Conservation (phyloP, 345 rosid species). For the Hypericum androsaemum region DNA sequence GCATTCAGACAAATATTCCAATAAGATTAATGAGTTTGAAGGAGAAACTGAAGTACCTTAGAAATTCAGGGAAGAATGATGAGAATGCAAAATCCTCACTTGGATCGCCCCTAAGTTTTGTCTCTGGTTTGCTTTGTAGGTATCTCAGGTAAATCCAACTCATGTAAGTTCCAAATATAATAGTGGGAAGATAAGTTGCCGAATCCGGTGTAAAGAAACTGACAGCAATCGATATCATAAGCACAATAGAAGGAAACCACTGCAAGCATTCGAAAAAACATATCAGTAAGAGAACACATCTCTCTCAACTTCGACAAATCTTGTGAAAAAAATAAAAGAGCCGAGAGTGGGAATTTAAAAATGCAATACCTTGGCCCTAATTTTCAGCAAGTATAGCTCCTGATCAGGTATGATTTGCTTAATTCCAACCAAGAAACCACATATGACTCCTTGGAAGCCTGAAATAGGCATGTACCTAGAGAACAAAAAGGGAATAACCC, state of each 20-base stretch:
- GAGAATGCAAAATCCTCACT: constrained; percentile 93
- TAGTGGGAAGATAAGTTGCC: constrained; percentile 72
- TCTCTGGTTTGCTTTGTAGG: constrained; percentile 73
- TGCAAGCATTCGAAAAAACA: constrained; percentile 30
- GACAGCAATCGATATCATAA: constrained; percentile 50
- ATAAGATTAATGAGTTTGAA: not conserved
- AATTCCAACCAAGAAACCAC: constrained; percentile 85
- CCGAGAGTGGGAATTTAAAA: not conserved
- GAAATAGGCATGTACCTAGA: constrained; percentile 87
- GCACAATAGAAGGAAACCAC: constrained; percentile 87
- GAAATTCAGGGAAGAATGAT: constrained; percentile 78
- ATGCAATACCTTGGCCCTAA: constrained; percentile 70
- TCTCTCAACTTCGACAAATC: constrained; percentile 7
- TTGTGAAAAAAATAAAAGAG: not conserved
- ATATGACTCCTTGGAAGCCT: constrained; percentile 85
- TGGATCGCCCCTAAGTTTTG: constrained; percentile 85
- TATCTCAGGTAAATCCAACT: constrained; percentile 96
- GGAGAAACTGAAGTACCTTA: constrained; percentile 40
- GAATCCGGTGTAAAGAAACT: constrained; percentile 74
- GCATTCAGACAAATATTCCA: not conserved
- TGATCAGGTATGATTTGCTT: constrained; percentile 96
- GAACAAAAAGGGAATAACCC: constrained; percentile 9
- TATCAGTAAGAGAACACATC: constrained; percentile 7
- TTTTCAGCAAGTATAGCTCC: constrained; percentile 57
- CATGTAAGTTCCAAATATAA: constrained; percentile 79